These are phyloP conservation scores for Polychaeton citri DNA, from an alignment of 2,329 filamentous ascomycete genomes.

Conservation along the genomic window DNA sequence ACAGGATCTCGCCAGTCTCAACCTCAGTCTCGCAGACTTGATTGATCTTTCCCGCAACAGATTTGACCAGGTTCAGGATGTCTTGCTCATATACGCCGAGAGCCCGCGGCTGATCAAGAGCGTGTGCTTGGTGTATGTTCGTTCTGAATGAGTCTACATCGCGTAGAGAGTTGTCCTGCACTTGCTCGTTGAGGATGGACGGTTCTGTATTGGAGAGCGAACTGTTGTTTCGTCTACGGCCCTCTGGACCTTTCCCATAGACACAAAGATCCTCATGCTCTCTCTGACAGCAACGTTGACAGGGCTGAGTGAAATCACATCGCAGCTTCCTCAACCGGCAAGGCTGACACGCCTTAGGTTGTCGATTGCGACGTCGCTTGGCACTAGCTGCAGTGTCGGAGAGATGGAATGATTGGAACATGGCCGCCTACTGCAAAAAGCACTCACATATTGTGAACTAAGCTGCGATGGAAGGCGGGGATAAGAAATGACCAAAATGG, in stretches of 20 bases:
- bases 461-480: background rate
- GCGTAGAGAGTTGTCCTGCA: too few relatives aligned
- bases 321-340: constrained; percentile 3
- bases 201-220: too few relatives aligned
- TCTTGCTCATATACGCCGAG: background rate
- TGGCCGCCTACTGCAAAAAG: too few relatives aligned
- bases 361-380: constrained; percentile 3
- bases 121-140: too few relatives aligned
- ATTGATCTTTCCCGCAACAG: background rate
- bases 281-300: constrained; percentile 1
- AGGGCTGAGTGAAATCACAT: constrained; percentile 3
- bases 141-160: background rate
- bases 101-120: background rate
- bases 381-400: background rate
- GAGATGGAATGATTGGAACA: background rate
- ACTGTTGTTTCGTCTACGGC: too few relatives aligned
- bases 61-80: background rate
- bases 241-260: constrained; percentile 2
- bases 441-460: background rate
- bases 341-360: constrained; percentile 3
- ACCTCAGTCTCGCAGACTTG: constrained; percentile 1
- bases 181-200: too few relatives aligned
- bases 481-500: background rate
- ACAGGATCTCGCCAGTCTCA: constrained; percentile 4
- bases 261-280: constrained; percentile 4